A percentile compares a stretch with the other conserved stretches of the same genome.
Conservation (phyloP, 2,329 filamentous ascomycete species). For the Colletotrichum spaethianum region DNA sequence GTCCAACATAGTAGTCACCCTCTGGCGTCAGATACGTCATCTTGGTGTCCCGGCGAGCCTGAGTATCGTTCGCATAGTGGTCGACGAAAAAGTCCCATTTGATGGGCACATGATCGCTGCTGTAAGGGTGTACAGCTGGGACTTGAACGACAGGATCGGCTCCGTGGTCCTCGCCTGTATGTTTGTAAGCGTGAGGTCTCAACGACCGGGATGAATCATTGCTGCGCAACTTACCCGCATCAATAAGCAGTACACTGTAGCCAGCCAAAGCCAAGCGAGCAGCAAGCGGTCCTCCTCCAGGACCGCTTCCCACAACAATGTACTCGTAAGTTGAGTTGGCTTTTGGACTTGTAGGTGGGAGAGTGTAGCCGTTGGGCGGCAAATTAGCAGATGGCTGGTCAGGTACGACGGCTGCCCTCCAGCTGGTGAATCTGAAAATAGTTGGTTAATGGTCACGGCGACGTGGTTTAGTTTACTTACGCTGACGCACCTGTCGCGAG, state of each 20-base stretch:
- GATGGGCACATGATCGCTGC: not conserved
- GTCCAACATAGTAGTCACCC: slow-evolving; percentile 49
- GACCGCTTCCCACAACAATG: slow-evolving; percentile 75
- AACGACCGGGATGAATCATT: not conserved
- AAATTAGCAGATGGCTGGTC: not conserved
- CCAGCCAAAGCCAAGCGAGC: slow-evolving; percentile 72
- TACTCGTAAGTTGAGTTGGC: slow-evolving; percentile 64
- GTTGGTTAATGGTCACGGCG: not conserved
- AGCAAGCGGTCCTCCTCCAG: slow-evolving; percentile 72
- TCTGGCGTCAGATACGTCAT: slow-evolving; percentile 53
- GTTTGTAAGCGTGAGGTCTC: not conserved
- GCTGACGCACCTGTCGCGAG: not conserved
- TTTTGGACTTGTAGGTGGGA: not conserved
- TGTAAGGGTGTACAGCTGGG: not conserved
- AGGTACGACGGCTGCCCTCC: not conserved
- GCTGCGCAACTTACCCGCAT: slow-evolving; percentile 54
- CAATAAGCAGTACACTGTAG: slow-evolving; percentile 71
- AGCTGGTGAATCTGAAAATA: not conserved
- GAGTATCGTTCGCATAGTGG: slow-evolving; percentile 67
- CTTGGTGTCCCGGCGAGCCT: slow-evolving; percentile 65
- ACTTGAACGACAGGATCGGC: slow-evolving; percentile 26
- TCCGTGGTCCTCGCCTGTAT: slow-evolving; percentile 67
- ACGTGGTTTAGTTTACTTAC: not conserved
- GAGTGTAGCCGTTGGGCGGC: not conserved
- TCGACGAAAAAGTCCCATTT: slow-evolving; percentile 75